Conservation (phyloP, 768 basidiomycete species). For the Tricholoma terreum region DNA sequence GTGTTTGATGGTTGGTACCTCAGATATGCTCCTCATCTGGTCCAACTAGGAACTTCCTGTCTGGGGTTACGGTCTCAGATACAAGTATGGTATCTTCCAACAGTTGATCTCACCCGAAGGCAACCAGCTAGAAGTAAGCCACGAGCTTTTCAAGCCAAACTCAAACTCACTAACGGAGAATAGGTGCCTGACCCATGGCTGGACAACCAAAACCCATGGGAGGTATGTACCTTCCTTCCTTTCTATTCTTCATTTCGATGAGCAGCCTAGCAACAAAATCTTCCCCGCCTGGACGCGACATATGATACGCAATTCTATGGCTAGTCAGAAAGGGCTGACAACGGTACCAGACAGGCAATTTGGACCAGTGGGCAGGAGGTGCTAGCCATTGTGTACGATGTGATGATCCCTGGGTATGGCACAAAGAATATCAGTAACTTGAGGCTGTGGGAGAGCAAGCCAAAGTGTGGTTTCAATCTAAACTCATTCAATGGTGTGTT, state of each 20-base stretch:
- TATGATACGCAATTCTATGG: constrained; percentile 92
- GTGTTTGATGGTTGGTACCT: constrained; percentile 51
- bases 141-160: background rate
- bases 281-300: constrained; percentile 81
- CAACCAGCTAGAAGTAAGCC: constrained; percentile 65
- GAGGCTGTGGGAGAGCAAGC: constrained; percentile 79
- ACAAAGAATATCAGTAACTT: constrained; percentile 91
- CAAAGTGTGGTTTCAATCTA: constrained; percentile 89
- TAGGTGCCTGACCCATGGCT: constrained; percentile 91
- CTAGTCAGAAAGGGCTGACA: constrained; percentile 61
- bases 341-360: constrained; percentile 56
- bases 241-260: no score
- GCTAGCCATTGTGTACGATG: constrained; percentile 89
- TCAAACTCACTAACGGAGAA: background rate
- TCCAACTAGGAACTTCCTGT: constrained; percentile 68
- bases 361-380: constrained; percentile 95
- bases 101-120: constrained; percentile 85
- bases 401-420: constrained; percentile 86
- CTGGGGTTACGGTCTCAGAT: constrained; percentile 94
- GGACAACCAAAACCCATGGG: constrained; percentile 85
- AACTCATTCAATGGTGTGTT: constrained; percentile 87
- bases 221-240: constrained; percentile 31
- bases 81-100: constrained; percentile 96
- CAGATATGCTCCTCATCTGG: constrained; percentile 13
- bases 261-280: background rate